Percentiles rank a stretch among this genome's conserved stretches.
These are phyloP conservation scores for Piper betle DNA, from an alignment of 164 flowering plant genomes.

Conservation along the genomic window DNA sequence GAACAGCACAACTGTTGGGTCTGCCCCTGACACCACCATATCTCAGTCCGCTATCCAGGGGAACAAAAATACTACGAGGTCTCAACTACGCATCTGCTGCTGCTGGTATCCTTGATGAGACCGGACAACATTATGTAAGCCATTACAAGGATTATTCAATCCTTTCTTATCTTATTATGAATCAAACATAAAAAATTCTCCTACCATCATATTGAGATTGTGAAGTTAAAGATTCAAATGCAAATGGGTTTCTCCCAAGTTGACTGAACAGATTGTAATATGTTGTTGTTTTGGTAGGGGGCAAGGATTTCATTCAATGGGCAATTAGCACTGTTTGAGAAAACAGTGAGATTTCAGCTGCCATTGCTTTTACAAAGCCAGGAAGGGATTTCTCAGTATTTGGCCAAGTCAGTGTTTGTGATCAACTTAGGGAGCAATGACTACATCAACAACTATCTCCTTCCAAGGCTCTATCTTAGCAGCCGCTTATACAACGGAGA, in stretches of 20 bases:
- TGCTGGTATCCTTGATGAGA: conserved; percentile 31
- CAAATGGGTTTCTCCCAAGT: too few relatives aligned
- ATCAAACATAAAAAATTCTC: too few relatives aligned
- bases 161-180: too few relatives aligned
- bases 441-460: conserved; percentile 36
- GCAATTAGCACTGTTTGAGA: conserved; percentile 20
- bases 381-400: conserved; percentile 7
- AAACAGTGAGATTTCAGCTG: conserved; percentile 12
- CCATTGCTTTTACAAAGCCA: conserved; percentile 10
- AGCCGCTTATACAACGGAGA: conserved; percentile 14
- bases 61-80: conserved; percentile 18
- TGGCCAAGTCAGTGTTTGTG: conserved; percentile 18
- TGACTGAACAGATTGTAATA: too few relatives aligned
- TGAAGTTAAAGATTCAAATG: too few relatives aligned
- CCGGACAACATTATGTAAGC: conserved; percentile 25
- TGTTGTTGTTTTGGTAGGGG: conserved; percentile 10
- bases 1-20: conserved; percentile 19
- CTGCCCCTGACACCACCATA: conserved; percentile 27
- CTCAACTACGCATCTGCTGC: conserved; percentile 39
- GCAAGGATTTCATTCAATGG: conserved; percentile 19
- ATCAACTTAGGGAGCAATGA: conserved; percentile 28
- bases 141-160: too few relatives aligned
- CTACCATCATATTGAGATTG: too few relatives aligned
- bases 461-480: conserved; percentile 13
- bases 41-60: conserved; percentile 14